A percentile compares a stretch with the other conserved stretches of the same genome.
Conservation (phyloP, 202 grass and related monocot genomes). For the Setaria italica region DNA sequence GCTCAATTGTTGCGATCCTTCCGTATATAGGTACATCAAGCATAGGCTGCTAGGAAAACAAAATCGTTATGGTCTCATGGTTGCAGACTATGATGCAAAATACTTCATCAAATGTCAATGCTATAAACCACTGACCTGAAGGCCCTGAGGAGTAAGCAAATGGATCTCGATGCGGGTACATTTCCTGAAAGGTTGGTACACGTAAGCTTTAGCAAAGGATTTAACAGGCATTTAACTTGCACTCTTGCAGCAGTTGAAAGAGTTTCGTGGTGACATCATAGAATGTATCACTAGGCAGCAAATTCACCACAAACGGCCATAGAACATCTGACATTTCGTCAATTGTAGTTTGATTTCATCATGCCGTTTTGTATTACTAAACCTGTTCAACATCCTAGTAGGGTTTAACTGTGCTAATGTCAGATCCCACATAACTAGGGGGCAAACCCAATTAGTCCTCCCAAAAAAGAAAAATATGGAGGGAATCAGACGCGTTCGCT, state of each 20-base stretch:
- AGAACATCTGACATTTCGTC: not conserved
- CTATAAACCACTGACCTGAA: slow-evolving; percentile 62
- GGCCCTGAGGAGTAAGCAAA: slow-evolving; percentile 95
- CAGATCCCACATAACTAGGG: slow-evolving; percentile 19
- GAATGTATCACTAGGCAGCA: not conserved
- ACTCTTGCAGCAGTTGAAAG: not conserved
- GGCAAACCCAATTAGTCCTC: not conserved
- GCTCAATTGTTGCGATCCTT: slow-evolving; percentile 93
- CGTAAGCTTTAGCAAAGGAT: not conserved
- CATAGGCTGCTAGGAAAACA: slow-evolving; percentile 76
- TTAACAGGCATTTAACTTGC: not conserved
- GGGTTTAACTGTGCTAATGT: slow-evolving; percentile 6
- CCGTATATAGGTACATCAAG: slow-evolving; percentile 97
- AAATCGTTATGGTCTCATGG: not conserved
- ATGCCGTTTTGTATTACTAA: not conserved
- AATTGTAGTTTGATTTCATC: not conserved
- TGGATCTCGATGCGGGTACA: slow-evolving; percentile 98
- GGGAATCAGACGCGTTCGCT: not conserved
- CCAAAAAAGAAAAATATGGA: not conserved
- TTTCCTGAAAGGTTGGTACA: slow-evolving; percentile 68
- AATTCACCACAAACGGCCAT: not conserved
- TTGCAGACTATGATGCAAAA: not conserved
- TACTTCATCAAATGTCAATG: slow-evolving; percentile 1
- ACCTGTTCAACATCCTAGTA: not conserved
- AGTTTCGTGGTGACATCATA: not conserved